Evolutionary conservation across 1,284 basidiomycete species (phyloP).

Genomic region (Phellinidium pouzarii): DNA sequence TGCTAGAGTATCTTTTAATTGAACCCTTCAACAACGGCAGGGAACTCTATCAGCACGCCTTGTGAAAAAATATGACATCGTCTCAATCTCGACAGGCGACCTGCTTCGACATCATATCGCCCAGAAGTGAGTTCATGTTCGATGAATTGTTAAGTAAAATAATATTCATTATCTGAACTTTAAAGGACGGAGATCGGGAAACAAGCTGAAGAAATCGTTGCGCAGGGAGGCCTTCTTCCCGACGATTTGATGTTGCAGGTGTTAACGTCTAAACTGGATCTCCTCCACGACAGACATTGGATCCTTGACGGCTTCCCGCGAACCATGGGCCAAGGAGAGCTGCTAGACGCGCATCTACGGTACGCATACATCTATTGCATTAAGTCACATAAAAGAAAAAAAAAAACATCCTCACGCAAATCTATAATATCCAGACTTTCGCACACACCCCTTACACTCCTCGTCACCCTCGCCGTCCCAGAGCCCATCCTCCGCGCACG

Average conservation of each 20-base stretch:
- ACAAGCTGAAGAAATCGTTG: constrained; percentile 71
- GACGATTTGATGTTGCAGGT: constrained; percentile 76
- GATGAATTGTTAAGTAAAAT: not conserved
- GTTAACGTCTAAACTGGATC: constrained; percentile 63
- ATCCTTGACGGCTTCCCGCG: constrained; percentile 96
- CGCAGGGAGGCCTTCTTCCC: constrained; percentile 65
- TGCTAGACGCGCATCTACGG: constrained; percentile 74
- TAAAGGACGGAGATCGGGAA: constrained; percentile 60
- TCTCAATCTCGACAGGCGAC: constrained; percentile 75
- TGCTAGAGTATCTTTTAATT: no score
- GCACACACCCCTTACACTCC: constrained; percentile 67
- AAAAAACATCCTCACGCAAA: constrained; percentile 15
- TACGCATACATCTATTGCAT: constrained; percentile 29
- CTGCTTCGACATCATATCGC: constrained; percentile 74
- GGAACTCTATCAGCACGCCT: constrained; percentile 72
- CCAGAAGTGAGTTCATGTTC: constrained; percentile 40
- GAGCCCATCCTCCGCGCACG: constrained; percentile 86
- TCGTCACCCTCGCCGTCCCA: constrained; percentile 89
- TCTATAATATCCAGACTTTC: constrained; percentile 26
- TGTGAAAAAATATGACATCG: constrained; percentile 69
- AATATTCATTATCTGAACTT: not conserved
- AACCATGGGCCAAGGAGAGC: constrained; percentile 82
- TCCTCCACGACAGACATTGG: constrained; percentile 77
- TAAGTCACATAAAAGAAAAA: no score
- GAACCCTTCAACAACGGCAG: constrained; percentile 23